These are phyloP conservation scores for Pseudognaphalium luteoalbum DNA, from an alignment of 129 eudicot genomes.

Conservation along the genomic window DNA sequence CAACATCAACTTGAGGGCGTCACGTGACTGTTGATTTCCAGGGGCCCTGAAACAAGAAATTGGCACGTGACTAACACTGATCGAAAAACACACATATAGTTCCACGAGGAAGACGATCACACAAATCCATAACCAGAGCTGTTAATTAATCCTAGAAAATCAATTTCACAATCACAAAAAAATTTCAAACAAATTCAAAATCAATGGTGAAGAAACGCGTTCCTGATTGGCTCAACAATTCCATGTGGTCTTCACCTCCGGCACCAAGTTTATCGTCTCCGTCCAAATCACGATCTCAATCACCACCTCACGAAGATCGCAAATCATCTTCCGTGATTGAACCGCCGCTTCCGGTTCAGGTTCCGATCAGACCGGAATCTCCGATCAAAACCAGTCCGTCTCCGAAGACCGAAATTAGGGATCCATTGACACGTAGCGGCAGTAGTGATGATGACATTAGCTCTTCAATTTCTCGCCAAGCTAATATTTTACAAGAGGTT, in stretches of 20 bases:
- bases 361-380: slow-evolving; percentile 35
- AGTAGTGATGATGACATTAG: slow-evolving; percentile 33
- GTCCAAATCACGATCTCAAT: neutral
- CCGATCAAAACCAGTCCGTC: slow-evolving; percentile 12
- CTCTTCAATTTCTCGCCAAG: slow-evolving; percentile 52
- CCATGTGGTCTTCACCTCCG: slow-evolving; percentile 69
- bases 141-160: neutral
- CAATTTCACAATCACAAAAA: neutral
- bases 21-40: neutral
- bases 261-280: neutral
- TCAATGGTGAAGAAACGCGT: slow-evolving; percentile 63
- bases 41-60: neutral
- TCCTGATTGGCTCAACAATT: slow-evolving; percentile 96
- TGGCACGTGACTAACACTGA: neutral
- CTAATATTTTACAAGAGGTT: slow-evolving; percentile 77
- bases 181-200: neutral
- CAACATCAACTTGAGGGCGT: neutral
- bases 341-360: slow-evolving; percentile 19
- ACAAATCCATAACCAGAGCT: neutral
- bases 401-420: slow-evolving; percentile 45
- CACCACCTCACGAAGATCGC: slow-evolving; percentile 20
- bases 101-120: neutral
- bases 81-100: neutral
- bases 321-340: slow-evolving; percentile 29
- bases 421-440: slow-evolving; percentile 45